Conservation (phyloP, 2,329 filamentous ascomycete species). For the Fusarium sp. region DNA sequence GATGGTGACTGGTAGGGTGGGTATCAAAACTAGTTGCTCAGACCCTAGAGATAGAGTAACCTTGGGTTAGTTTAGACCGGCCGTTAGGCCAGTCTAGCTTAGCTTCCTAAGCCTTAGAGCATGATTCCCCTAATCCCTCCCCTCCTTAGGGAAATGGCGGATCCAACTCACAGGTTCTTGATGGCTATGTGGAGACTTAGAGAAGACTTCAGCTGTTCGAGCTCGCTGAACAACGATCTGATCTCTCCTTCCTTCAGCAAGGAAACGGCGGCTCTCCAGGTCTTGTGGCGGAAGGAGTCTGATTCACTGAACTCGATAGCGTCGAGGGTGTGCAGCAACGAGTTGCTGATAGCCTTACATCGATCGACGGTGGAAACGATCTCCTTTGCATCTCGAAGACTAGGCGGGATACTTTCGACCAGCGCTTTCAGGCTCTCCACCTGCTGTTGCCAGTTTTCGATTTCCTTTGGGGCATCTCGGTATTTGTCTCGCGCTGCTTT, state of each 20-base stretch:
- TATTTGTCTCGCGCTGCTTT: not conserved
- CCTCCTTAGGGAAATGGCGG: rapidly evolving
- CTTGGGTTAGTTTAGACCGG: too few relatives aligned
- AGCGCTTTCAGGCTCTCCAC: not conserved
- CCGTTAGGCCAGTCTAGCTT: too few relatives aligned
- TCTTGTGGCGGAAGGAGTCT: not conserved
- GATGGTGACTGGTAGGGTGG: not conserved
- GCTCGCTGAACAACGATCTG: not conserved
- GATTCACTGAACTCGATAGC: not conserved
- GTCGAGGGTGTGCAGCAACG: rapidly evolving
- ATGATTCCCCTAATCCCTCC: rapidly evolving
- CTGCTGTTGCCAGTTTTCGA: not conserved
- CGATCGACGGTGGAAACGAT: not conserved
- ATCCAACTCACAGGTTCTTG: not conserved
- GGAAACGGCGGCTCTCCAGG: not conserved
- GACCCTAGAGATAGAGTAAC: too few relatives aligned
- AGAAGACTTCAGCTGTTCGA: not conserved
- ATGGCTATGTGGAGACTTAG: not conserved
- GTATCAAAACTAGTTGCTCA: not conserved
- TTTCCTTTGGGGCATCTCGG: not conserved
- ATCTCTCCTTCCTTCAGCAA: not conserved
- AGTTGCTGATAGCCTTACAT: not conserved
- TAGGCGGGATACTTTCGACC: not conserved
- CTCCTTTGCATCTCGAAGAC: not conserved
- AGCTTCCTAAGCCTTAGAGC: rapidly evolving